A percentile compares a stretch with the other conserved stretches of the same genome.
Conservation (phyloP, 2,329 filamentous ascomycete species). For the Diaporthe citrichinensis region DNA sequence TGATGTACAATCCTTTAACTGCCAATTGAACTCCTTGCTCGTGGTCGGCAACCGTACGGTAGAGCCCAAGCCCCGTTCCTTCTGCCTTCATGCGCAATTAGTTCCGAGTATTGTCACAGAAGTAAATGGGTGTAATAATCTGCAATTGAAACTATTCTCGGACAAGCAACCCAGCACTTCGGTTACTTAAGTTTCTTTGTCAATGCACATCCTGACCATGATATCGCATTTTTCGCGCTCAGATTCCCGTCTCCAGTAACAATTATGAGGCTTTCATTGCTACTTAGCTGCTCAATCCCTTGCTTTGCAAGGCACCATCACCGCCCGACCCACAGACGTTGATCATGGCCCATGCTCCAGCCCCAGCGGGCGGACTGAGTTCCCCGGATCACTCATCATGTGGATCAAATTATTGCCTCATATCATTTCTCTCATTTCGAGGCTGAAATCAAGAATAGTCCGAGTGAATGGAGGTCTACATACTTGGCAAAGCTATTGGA, state of each 20-base stretch:
- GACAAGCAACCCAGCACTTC: background rate
- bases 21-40: background rate
- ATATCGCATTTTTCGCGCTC: background rate
- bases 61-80: fast-evolving
- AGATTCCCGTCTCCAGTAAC: background rate
- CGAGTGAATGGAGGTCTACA: background rate
- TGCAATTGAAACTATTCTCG: background rate
- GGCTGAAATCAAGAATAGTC: background rate
- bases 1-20: fast-evolving
- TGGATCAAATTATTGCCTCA: background rate
- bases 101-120: background rate
- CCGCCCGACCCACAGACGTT: background rate
- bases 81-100: background rate
- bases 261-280: background rate
- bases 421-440: too few species aligned
- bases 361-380: background rate
- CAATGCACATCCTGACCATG: background rate
- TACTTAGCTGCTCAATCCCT: background rate
- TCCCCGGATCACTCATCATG: too few species aligned
- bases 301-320: background rate
- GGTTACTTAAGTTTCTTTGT: background rate
- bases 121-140: background rate
- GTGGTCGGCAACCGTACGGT: background rate
- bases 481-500: background rate
- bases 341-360: background rate